Evolutionary conservation across 2,329 filamentous ascomycete species (phyloP), one percentile per base, ranked within the genome.

Genomic region (Ceratocystis albifundus): DNA sequence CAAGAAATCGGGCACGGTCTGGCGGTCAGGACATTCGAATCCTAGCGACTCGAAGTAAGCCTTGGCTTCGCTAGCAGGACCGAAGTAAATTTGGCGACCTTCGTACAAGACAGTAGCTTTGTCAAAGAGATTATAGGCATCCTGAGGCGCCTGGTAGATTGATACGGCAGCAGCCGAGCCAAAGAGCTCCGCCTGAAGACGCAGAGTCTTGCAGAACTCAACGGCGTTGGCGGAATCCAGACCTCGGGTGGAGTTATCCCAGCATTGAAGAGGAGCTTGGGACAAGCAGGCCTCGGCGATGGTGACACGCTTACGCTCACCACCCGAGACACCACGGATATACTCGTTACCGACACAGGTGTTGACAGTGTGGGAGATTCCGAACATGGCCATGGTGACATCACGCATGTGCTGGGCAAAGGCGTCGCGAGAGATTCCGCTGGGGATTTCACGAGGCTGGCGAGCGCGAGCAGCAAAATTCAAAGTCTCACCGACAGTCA

Each of bases 401-500:
- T 90, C 86, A 41, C 86, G 81, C 69, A 88, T 76, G 69, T 88
- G 85, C 70, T 81, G 78, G 36, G 85, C 80, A 69, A 84, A 88
- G 7, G 77, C 76, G 64, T 77, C 74, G 69, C 77, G 77, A 69
- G 77, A 77, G 12, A 87, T 77, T 48, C 85, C 85, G 6, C 80
- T 77, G 3, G 86, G 86, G 1, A 86, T 79, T 41, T 81, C 71
- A 53, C 82, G 81, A 1, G 87, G 86, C 62, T 86, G 82, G 66
- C 87, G 81, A 4, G 88, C 87, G 20, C 83, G 79, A 3, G 89
- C 88, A 20, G 89, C 89, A 69, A 93, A 93, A 65, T 84, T 86
- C 61, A 93, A 80, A 0, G 89, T 94, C 71, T 93, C 87, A 64
- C 88, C 88, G 55, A 93, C 89, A 1, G 83, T 86, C 71, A 94